Base-by-base conservation (phyloP, 116 monocot species). In the Phalaenopsis hybrid region DNA sequence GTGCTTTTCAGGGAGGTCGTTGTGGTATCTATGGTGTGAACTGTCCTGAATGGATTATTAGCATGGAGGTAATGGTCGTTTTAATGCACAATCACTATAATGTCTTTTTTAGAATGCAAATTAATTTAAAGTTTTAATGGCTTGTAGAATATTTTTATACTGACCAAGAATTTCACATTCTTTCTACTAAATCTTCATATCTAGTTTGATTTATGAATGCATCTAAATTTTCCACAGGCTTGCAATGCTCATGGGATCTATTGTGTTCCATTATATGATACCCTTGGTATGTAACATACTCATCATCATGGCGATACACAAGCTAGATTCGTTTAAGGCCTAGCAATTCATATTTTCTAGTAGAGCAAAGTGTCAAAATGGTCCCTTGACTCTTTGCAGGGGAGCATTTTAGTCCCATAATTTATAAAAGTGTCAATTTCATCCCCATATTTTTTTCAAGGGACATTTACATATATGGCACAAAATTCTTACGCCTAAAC, bases 11-110 rank as follows among this genome's bases (percentile, higher is more conserved):
- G 95, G 90, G 86, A 59, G 87, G 86, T 59, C 80, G 89, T 1
- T 91, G 93, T 80, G 95, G 95, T 81, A 93, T 95, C 13, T 95
- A 90, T 81, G 91, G 95, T 84, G 87, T 67, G 3, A 95, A 95
- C 73, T 90, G 86, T 82, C 81, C 95, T 57, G 91, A 95, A 83
- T 95, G 95, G 89, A 61, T 89, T 55, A 87, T 89, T 72, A 89
- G 81, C 76, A 89, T 89, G 89, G 86, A 89, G 89, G 89, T 89
- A 83, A 21, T 63, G 25, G 21, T 8, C 21, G 6, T 63, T 23
- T 25, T 5, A 21, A 63, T 45, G 7, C 46, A 8, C 20, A 46
- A 2, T 75, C 15, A 34, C 15, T 41, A 34, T 34, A 31, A 41
- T 72, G 34, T 23, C 6, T 23, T 25, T 63, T 7, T 58, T 23